A percentile compares a stretch with the other conserved stretches of the same genome.
Conservation (phyloP, 73 alveolate genomes). For the Uronychia binucleata region DNA sequence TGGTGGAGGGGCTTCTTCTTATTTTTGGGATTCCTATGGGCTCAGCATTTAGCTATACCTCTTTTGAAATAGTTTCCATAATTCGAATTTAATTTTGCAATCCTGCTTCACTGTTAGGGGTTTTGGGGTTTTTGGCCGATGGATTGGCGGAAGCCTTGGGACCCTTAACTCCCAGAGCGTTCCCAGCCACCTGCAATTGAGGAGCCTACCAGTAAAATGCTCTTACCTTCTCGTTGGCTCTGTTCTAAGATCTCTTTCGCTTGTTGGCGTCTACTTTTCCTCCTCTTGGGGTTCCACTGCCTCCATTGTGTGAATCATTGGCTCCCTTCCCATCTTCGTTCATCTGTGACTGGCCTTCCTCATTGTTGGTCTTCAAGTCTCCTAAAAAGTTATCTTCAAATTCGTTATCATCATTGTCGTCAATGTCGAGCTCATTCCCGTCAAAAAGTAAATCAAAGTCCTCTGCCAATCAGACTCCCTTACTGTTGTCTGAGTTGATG, state of each 20-base stretch:
- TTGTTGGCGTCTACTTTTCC: background rate
- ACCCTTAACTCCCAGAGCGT: background rate
- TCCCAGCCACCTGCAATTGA: background rate
- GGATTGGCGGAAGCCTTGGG: too few species aligned
- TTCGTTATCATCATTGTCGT: background rate
- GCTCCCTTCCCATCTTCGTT: background rate
- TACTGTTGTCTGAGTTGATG: conserved; percentile 4
- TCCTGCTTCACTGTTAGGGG: too few species aligned
- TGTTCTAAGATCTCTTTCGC: background rate
- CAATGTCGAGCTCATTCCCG: background rate
- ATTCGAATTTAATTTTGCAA: too few species aligned
- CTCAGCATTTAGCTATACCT: too few species aligned
- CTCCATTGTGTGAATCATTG: background rate
- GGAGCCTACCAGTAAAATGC: background rate
- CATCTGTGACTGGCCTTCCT: too few species aligned
- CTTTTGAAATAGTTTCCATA: too few species aligned
- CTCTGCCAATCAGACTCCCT: too few species aligned
- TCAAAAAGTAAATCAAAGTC: background rate
- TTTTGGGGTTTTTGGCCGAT: too few species aligned
- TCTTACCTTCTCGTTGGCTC: background rate
- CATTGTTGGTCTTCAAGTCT: background rate
- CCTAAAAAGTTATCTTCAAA: background rate
- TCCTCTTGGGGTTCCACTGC: background rate
- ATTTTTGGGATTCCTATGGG: too few species aligned
- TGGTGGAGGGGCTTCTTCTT: too few species aligned